These are phyloP conservation scores for Paraphaeosphaeria minitans DNA, from an alignment of 2,329 filamentous ascomycete species.

Conservation along the genomic window DNA sequence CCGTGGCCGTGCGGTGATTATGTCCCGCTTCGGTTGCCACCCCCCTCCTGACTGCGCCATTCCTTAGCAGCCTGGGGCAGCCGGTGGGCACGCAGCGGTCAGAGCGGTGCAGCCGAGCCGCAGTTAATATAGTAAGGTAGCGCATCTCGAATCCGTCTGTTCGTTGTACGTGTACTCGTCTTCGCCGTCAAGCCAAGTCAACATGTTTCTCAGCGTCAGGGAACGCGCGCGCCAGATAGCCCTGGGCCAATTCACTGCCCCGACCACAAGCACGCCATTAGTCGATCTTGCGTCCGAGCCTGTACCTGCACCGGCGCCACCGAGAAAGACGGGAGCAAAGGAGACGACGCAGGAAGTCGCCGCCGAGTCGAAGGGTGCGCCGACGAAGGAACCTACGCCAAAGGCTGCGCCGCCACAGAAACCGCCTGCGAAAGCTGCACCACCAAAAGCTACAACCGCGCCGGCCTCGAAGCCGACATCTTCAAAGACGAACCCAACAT, in stretches of 20 bases:
- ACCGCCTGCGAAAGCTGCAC: not conserved
- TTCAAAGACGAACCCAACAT: not conserved
- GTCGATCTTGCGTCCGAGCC: not conserved
- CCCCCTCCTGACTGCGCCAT: not conserved
- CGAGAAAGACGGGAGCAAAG: not conserved
- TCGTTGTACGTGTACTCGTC: not conserved
- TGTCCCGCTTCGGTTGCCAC: not conserved
- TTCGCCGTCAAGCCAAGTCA: not conserved
- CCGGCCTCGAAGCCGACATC: not conserved
- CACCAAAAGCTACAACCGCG: not conserved
- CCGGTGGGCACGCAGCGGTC: not conserved
- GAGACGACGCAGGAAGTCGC: not conserved
- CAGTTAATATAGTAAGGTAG: not conserved
- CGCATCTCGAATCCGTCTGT: not conserved
- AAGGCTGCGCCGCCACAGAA: not conserved
- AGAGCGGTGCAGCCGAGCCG: not conserved
- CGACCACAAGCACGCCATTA: not conserved
- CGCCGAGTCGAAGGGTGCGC: not conserved
- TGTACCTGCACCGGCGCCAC: not conserved
- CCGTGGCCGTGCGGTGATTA: not conserved
- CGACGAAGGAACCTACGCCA: not conserved
- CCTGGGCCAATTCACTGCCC: not conserved
- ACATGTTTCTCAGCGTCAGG: not conserved
- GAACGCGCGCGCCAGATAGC: not conserved
- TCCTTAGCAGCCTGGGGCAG: not conserved